Percentiles rank a stretch among this genome's conserved stretches.
phyloP scores from a whole-genome alignment of 2,329 filamentous ascomycete species.

The Pleomassaria siparia region DNA sequence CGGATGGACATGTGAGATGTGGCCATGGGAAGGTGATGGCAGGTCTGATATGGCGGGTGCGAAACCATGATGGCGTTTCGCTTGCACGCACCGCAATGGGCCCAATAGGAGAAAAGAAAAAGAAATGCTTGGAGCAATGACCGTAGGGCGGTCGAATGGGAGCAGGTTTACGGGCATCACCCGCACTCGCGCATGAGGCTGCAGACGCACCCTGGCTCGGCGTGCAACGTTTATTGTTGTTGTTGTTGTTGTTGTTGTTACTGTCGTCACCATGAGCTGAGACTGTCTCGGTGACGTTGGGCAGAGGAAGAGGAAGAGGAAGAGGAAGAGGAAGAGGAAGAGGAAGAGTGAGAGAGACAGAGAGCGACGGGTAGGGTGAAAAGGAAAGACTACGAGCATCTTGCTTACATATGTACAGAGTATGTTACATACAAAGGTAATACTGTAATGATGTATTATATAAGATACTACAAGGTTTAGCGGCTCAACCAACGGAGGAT shows the following conservation, averaged over 20 bases:
- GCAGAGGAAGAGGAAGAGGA: neutral
- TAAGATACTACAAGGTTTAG: too few relatives aligned
- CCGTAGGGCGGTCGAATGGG: slow-evolving; percentile 33
- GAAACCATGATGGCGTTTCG: neutral
- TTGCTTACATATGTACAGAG: too few relatives aligned
- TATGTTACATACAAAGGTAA: too few relatives aligned
- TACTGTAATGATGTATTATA: too few relatives aligned
- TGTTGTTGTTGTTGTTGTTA: neutral
- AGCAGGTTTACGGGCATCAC: neutral
- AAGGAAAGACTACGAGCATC: too few relatives aligned
- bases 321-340: neutral
- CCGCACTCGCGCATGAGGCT: slow-evolving; percentile 1
- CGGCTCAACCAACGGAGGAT: neutral
- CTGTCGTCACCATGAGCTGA: neutral
- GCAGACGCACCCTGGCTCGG: slow-evolving; percentile 2
- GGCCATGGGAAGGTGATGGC: neutral
- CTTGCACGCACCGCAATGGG: neutral
- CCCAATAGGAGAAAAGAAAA: slow-evolving; percentile 33
- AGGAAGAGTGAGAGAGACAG: neutral
- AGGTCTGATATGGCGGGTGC: neutral
- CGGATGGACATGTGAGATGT: neutral
- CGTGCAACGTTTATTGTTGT: neutral
- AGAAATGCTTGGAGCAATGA: slow-evolving; percentile 3
- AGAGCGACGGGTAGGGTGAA: neutral
- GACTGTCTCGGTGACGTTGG: neutral